Evolutionary conservation across 352 stramenopile genomes (phyloP).

Genomic region (Phytophthora hibernalis): DNA sequence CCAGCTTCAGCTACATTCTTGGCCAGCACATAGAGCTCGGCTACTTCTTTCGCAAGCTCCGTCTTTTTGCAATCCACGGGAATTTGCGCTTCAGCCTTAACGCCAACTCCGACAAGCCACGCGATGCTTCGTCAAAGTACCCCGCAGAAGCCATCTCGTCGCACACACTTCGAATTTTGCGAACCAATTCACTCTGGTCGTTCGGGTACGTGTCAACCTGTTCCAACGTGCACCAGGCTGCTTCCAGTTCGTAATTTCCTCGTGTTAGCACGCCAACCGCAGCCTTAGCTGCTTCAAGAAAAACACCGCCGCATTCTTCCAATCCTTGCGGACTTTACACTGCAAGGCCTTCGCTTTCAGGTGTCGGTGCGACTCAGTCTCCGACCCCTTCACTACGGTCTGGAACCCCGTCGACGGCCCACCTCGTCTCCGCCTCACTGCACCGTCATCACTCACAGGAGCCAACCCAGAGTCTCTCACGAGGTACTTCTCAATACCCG

Average conservation of each 20-base stretch:
- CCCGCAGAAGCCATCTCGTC: conserved; percentile 62
- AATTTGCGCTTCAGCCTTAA: conserved; percentile 72
- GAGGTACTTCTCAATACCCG: conserved; percentile 62
- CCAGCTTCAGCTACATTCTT: conserved; percentile 65
- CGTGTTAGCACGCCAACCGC: conserved; percentile 48
- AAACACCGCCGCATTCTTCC: conserved; percentile 56
- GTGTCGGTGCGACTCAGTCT: conserved; percentile 51
- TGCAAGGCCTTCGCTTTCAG: conserved; percentile 70
- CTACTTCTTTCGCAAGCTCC: conserved; percentile 45
- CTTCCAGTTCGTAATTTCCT: conserved; percentile 67
- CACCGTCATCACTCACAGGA: conserved; percentile 7
- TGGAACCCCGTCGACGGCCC: conserved; percentile 12
- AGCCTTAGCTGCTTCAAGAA: conserved; percentile 55
- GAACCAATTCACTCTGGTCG: conserved; percentile 45
- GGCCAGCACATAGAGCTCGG: conserved; percentile 59
- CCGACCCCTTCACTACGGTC: conserved; percentile 13
- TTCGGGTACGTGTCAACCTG: conserved; percentile 49
- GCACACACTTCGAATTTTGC: conserved; percentile 57
- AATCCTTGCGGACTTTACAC: conserved; percentile 75
- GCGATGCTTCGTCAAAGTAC: conserved; percentile 77
- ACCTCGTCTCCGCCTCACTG: conserved; percentile 22
- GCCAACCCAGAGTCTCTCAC: conserved; percentile 22
- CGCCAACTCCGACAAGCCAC: conserved; percentile 62
- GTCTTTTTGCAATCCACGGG: conserved; percentile 48
- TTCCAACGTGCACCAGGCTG: conserved; percentile 73